A percentile compares a stretch with the other conserved stretches of the same genome.
Evolutionary conservation across 2,329 filamentous ascomycete species (phyloP).

Genomic region (Xylaria sp.): DNA sequence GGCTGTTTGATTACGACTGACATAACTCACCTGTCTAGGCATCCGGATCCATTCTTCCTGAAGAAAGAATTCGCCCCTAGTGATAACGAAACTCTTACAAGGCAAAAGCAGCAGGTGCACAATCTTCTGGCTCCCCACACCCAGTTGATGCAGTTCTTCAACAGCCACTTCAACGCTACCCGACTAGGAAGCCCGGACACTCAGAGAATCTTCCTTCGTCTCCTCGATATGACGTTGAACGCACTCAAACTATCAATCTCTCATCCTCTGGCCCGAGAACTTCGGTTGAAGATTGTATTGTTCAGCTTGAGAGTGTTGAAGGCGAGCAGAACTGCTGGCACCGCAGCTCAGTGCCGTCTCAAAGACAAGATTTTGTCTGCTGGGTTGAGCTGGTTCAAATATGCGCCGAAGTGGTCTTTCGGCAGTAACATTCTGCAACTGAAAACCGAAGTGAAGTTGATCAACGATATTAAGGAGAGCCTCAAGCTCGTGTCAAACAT

Average conservation of each 20-base stretch:
- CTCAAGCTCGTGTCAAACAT: constrained; percentile 61
- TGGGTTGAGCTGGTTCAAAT: constrained; percentile 81
- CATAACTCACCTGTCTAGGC: constrained; percentile 41
- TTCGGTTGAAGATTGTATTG: constrained; percentile 83
- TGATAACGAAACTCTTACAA: constrained; percentile 68
- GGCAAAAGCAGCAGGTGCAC: constrained; percentile 72
- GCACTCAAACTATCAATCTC: constrained; percentile 64
- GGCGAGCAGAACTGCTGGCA: constrained; percentile 61
- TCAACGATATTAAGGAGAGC: constrained; percentile 66
- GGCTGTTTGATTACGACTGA: constrained; percentile 28
- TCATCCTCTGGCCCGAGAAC: constrained; percentile 84
- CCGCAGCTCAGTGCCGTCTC: constrained; percentile 66
- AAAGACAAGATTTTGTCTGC: constrained; percentile 87
- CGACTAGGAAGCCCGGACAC: constrained; percentile 78
- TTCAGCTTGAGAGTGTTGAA: constrained; percentile 75
- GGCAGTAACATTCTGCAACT: constrained; percentile 90
- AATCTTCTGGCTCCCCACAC: constrained; percentile 83
- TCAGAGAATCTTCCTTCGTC: constrained; percentile 73
- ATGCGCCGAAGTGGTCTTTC: constrained; percentile 84
- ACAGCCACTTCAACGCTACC: constrained; percentile 90
- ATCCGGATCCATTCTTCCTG: constrained; percentile 82
- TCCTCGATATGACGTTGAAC: constrained; percentile 73
- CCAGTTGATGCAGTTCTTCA: constrained; percentile 79
- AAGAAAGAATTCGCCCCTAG: constrained; percentile 91
- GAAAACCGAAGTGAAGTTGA: constrained; percentile 81